Conservation (phyloP, 1,284 basidiomycete species). For the Moesziomyces globuligerus region DNA sequence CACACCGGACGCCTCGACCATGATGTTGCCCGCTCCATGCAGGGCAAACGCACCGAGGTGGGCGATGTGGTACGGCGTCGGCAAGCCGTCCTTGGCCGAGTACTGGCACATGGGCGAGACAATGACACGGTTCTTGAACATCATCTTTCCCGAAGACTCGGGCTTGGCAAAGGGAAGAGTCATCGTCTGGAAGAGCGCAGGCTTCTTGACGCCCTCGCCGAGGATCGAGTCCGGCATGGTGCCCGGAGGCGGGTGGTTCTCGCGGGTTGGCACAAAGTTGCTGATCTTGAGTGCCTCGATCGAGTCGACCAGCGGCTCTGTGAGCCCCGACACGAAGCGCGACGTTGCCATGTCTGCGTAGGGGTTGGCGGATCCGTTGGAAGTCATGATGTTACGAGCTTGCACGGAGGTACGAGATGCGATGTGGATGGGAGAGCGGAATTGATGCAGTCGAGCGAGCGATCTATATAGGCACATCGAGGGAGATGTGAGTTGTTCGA, state of each 20-base stretch:
- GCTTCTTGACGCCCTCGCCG: conserved; percentile 45
- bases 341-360: conserved; percentile 29
- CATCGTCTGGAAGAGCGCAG: conserved; percentile 51
- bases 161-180: conserved; percentile 39
- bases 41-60: conserved; percentile 63
- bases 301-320: conserved; percentile 23
- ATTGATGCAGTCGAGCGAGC: neutral
- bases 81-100: conserved; percentile 56
- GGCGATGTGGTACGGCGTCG: conserved; percentile 61
- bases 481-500: neutral
- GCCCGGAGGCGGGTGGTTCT: conserved; percentile 52
- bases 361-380: conserved; percentile 7
- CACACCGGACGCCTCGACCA: conserved; percentile 69
- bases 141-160: conserved; percentile 17
- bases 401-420: too few relatives aligned
- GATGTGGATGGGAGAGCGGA: neutral
- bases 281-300: conserved; percentile 37
- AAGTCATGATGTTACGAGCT: conserved; percentile 11
- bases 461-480: conserved; percentile 11
- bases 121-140: conserved; percentile 60
- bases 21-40: conserved; percentile 62
- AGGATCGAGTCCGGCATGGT: conserved; percentile 52
- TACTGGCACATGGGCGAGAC: conserved; percentile 65
- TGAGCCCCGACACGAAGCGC: conserved; percentile 44
- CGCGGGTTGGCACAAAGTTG: conserved; percentile 37